These are phyloP conservation scores for Eucalyptus sideroxylon DNA, from an alignment of 345 rosid genomes.

Conservation along the genomic window DNA sequence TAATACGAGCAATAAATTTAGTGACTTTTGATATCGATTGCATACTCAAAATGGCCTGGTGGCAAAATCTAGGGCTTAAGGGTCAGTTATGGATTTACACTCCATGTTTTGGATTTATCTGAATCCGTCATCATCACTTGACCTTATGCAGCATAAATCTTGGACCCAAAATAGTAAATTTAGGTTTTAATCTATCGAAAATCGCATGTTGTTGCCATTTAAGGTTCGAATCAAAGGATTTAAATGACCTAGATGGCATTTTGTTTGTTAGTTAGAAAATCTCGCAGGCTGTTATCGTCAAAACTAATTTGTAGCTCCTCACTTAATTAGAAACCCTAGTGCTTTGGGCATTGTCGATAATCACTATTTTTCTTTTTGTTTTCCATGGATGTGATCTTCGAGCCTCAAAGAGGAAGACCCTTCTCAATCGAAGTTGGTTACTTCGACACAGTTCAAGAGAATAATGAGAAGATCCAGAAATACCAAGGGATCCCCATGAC, in stretches of 20 bases:
- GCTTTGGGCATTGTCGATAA: not conserved
- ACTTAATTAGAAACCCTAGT: not conserved
- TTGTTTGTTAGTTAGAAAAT: not conserved
- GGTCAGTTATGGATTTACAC: not conserved
- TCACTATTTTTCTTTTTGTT: not conserved
- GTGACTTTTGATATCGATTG: not conserved
- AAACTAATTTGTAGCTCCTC: not conserved
- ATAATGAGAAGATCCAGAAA: conserved; percentile 62
- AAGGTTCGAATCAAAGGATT: not conserved
- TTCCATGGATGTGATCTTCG: conserved; percentile 55
- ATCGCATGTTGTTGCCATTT: not conserved
- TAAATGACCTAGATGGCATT: not conserved
- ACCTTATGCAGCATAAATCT: not conserved
- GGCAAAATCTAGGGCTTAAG: not conserved
- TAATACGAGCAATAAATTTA: not conserved
- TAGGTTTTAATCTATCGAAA: not conserved
- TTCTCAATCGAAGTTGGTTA: conserved; percentile 73
- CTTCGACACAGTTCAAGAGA: conserved; percentile 57
- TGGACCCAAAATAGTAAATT: not conserved
- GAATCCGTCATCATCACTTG: not conserved
- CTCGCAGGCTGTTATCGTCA: not conserved
- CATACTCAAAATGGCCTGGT: not conserved
- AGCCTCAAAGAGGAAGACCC: conserved; percentile 27
- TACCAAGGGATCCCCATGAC: conserved; percentile 42
- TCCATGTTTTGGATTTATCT: not conserved